Evolutionary conservation across 148 eudicot species (phyloP).

Genomic region (Drosera capensis): DNA sequence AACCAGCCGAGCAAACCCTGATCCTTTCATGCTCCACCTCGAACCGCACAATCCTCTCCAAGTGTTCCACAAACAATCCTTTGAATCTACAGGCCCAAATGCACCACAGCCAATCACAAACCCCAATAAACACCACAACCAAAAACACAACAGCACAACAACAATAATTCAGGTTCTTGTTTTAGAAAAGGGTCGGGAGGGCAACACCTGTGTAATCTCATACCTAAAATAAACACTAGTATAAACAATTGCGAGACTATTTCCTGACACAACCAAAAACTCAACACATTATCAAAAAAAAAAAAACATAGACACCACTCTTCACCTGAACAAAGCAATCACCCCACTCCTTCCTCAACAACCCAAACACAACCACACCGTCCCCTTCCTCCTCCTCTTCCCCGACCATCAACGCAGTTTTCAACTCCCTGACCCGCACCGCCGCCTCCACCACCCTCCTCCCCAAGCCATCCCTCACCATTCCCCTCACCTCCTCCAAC

Average conservation of each 20-base stretch:
- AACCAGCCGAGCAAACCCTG: constrained; percentile 21
- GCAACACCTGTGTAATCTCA: no score
- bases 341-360: constrained; percentile 57
- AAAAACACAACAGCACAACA: neutral
- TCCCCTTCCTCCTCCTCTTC: constrained; percentile 19
- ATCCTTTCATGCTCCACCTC: constrained; percentile 29
- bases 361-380: constrained; percentile 45
- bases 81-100: constrained; percentile 79
- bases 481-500: constrained; percentile 24
- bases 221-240: no score
- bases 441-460: constrained; percentile 62
- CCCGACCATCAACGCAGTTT: constrained; percentile 32
- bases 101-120: constrained; percentile 35
- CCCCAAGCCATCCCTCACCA: constrained; percentile 28
- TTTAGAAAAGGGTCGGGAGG: no score
- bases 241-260: no score
- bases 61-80: constrained; percentile 47
- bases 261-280: no score
- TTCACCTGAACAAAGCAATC: constrained; percentile 68
- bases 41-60: constrained; percentile 52
- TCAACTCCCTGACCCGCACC: constrained; percentile 32
- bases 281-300: neutral
- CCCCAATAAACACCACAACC: constrained; percentile 5
- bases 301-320: neutral
- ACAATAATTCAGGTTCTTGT: neutral